Percentiles rank a stretch among this genome's conserved stretches.
phyloP scores from a whole-genome alignment of 768 basidiomycete genomes.

The Trametes meyenii region DNA sequence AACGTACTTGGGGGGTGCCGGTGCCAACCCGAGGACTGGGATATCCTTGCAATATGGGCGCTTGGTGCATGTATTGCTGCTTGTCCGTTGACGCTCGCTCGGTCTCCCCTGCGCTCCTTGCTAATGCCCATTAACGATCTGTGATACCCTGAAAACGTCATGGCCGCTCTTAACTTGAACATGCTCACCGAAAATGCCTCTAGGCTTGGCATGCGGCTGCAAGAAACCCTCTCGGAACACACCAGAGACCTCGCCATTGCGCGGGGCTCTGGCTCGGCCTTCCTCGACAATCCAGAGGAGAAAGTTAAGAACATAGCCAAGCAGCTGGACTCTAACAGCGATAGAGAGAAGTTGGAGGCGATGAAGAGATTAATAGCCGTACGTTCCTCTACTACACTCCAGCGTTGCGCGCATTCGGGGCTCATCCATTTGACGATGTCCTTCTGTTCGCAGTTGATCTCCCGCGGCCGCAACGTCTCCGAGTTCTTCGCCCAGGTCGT shows the following conservation, averaged over 20 bases:
- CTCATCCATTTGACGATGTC: not conserved
- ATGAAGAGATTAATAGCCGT: conserved; percentile 96
- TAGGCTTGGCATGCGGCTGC: conserved; percentile 78
- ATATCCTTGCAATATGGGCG: no score
- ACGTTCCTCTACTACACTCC: conserved; percentile 35
- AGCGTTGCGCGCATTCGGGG: not conserved
- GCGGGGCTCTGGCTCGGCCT: conserved; percentile 56
- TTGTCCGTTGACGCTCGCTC: not conserved
- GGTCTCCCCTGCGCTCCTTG: not conserved
- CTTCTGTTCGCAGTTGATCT: conserved; percentile 69
- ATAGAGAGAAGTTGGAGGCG: conserved; percentile 90
- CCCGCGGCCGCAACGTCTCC: conserved; percentile 88
- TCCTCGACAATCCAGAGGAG: conserved; percentile 77
- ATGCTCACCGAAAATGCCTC: conserved; percentile 80
- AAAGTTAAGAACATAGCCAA: conserved; percentile 80
- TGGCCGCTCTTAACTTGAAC: conserved; percentile 32
- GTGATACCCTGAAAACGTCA: not conserved
- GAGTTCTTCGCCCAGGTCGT: conserved; percentile 96
- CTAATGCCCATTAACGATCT: not conserved
- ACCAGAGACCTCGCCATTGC: conserved; percentile 70
- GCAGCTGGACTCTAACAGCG: conserved; percentile 86
- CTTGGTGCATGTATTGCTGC: not conserved
- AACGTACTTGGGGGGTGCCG: no score
- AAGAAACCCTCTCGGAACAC: conserved; percentile 81
- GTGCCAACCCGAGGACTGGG: no score